Base-by-base conservation (phyloP, 2,329 filamentous ascomycete species). In the Rachicladosporium sp. region DNA sequence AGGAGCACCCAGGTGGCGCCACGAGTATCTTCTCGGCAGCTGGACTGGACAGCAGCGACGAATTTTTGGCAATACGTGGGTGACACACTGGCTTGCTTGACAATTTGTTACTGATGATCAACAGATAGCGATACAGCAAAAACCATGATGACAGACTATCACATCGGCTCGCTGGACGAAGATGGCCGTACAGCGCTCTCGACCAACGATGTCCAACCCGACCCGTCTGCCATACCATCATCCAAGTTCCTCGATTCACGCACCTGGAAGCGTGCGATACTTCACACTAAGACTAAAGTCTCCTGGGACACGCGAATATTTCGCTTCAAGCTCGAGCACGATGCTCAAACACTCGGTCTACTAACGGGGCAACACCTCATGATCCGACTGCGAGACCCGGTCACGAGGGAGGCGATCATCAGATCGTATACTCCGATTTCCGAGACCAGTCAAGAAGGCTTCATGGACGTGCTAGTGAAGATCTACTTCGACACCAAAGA, bases 61-160 rank as follows among this genome's bases (percentile, higher is more conserved):
- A 95, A 50, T 95, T 94, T 57, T 74, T 93, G 64, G 81, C 83
- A 10, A 95, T 95, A 51, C 87, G 84, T 89, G 68, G 70, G 82
- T 70, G 29, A 36, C 15, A 23, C n/a, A 33, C 11, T 13, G 9
- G 15, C 34, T 19, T 13, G 4, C 35, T 10, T 21, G 23, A 33
- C 15, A 19, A 19, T 3, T 19, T 19, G 15, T 3, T 19, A 19
- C 15, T 19, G 15, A 19, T 19, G 15, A 19, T 4, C 8, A 10
- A 29, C 36, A 89, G 85, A 94, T 58, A 88, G 82, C 57, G 87
- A 94, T 64, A 93, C 83, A 10, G 88, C 88, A 29, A 94, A 93
- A 63, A 73, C 71, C 11, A 93, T 93, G 86, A 87, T 95, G 80
- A 72, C 74, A 8, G 62, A 71, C 33, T 93, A 93, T 55, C 87